phyloP scores from a whole-genome alignment of 805 yeast genomes.

The Saturnispora hagleri region DNA sequence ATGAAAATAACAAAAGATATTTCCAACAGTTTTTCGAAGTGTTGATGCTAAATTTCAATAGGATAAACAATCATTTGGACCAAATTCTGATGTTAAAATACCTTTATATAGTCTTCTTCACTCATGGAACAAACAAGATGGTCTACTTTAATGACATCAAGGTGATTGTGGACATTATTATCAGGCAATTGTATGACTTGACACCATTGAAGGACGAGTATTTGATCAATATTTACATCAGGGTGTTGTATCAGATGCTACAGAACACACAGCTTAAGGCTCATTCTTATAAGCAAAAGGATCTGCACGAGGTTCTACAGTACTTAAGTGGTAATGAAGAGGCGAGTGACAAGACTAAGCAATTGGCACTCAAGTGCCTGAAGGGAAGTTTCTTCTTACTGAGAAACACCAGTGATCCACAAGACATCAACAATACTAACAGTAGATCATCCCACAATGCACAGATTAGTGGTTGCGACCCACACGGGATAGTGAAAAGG shows the following conservation, averaged over 20 bases:
- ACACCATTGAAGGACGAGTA: constrained; percentile 45
- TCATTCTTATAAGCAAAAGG: constrained; percentile 49
- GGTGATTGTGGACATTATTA: constrained; percentile 72
- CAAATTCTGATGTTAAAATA: constrained; percentile 75
- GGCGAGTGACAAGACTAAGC: constrained; percentile 31
- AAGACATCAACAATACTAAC: background rate
- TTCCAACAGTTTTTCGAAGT: constrained; percentile 57
- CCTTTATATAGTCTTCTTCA: constrained; percentile 64
- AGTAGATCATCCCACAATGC: background rate
- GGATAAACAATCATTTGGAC: constrained; percentile 61
- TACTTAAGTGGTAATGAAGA: constrained; percentile 35
- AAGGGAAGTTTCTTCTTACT: constrained; percentile 5
- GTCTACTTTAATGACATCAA: constrained; percentile 78
- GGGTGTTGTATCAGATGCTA: constrained; percentile 66
- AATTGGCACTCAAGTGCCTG: constrained; percentile 33
- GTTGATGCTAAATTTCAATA: constrained; percentile 64
- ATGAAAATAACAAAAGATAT: constrained; percentile 25
- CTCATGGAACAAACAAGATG: constrained; percentile 51
- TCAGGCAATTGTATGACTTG: constrained; percentile 68
- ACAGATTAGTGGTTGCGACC: background rate
- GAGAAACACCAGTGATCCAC: background rate
- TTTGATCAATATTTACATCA: constrained; percentile 58
- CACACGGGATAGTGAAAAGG: background rate
- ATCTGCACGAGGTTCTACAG: constrained; percentile 41
- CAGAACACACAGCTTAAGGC: constrained; percentile 51